These are phyloP conservation scores for Diospyros kaki DNA, from an alignment of 148 eudicot genomes.

Conservation along the genomic window DNA sequence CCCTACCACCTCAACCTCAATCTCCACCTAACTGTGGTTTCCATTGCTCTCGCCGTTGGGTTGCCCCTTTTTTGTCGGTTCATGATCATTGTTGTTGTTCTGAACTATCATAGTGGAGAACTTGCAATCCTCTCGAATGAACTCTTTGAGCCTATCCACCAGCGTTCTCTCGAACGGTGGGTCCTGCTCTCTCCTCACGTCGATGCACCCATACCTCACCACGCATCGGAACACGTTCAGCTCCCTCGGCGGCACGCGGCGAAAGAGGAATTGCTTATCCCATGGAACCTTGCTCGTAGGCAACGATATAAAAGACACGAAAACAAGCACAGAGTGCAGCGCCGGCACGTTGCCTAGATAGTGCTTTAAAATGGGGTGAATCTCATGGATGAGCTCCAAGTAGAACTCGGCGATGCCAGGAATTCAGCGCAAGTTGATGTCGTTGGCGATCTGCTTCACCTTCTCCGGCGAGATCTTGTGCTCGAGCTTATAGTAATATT, in stretches of 20 bases:
- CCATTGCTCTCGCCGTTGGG: not conserved
- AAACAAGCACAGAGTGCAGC: conserved; percentile 57
- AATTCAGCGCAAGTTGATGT: conserved; percentile 26
- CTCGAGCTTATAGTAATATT: conserved; percentile 59
- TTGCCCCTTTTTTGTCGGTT: not conserved
- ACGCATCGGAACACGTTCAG: conserved; percentile 59
- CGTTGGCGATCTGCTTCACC: conserved; percentile 33
- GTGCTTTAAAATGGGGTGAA: conserved; percentile 77
- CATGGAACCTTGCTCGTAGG: conserved; percentile 55
- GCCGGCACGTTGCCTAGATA: conserved; percentile 58
- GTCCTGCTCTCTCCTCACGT: conserved; percentile 39
- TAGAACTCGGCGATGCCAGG: conserved; percentile 67
- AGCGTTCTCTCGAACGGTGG: conserved; percentile 45
- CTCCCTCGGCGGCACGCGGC: conserved; percentile 53
- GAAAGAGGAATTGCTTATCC: conserved; percentile 57
- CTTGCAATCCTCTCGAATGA: conserved; percentile 31
- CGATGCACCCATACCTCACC: conserved; percentile 64
- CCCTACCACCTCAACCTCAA: conserved; percentile 25
- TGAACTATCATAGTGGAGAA: not conserved
- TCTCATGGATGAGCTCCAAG: conserved; percentile 71
- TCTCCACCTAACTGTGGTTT: conserved; percentile 5
- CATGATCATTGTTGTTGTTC: not conserved
- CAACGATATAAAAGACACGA: conserved; percentile 56
- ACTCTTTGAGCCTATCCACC: conserved; percentile 42
- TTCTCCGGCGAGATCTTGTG: conserved; percentile 53